Percentiles rank a stretch among this genome's conserved stretches.
These are phyloP conservation scores for Ophiostoma triangulosporum DNA, from an alignment of 2,329 filamentous ascomycete species.

Conservation along the genomic window DNA sequence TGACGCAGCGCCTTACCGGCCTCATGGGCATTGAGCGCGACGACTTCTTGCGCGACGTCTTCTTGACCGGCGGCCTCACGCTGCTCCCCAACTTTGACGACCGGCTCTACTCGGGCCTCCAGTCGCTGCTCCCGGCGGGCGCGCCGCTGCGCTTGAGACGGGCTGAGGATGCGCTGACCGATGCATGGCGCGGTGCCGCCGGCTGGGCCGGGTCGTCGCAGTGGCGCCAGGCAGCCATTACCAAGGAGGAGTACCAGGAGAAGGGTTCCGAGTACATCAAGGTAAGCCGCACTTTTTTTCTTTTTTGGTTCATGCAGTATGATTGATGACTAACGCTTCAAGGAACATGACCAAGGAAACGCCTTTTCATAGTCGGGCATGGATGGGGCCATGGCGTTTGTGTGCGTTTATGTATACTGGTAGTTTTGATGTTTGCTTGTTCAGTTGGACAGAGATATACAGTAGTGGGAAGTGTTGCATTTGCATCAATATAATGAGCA, in stretches of 20 bases:
- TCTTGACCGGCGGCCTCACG: slow-evolving; percentile 87
- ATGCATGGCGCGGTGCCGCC: slow-evolving; percentile 90
- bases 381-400: not conserved
- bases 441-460: no score
- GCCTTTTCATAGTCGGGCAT: slow-evolving; percentile 20
- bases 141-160: slow-evolving; percentile 55
- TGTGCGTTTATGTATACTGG: not conserved
- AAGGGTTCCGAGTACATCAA: slow-evolving; percentile 92
- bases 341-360: slow-evolving; percentile 57
- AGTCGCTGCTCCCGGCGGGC: slow-evolving; percentile 56
- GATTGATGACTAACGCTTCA: not conserved
- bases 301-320: not conserved
- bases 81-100: slow-evolving; percentile 81
- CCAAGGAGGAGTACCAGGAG: slow-evolving; percentile 73
- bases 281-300: slow-evolving; percentile 30
- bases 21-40: slow-evolving; percentile 39
- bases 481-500: not conserved
- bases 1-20: slow-evolving; percentile 62
- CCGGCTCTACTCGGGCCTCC: slow-evolving; percentile 58
- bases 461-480: no score
- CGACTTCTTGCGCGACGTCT: slow-evolving; percentile 70
- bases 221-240: slow-evolving; percentile 54
- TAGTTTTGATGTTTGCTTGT: not conserved
- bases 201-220: slow-evolving; percentile 56
- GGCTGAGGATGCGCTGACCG: slow-evolving; percentile 63